Evolutionary conservation across 139 green algal species (phyloP), one percentile per base, ranked within the genome.

Genomic region (Tetradesmus lagerheimii): DNA sequence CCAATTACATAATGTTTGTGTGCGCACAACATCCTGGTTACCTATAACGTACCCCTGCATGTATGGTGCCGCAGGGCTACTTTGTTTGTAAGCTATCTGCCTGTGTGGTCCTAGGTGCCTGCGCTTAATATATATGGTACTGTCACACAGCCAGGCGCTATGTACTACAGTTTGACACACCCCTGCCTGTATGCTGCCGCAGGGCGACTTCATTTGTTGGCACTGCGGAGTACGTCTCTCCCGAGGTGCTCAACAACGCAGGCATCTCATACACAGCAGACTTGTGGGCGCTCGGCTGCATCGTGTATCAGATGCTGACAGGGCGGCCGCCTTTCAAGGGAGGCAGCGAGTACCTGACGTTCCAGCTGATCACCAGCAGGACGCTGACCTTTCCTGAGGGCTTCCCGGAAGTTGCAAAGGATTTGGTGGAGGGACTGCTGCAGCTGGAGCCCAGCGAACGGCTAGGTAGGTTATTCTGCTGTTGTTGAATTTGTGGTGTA

Each of bases 191-290:
- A n/a, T 38, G 18, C 34, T 31, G 37, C 31, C 75, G 64, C 89
- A 85, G 93, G 38, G 91, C 91, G 5, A 95, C 94, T 1, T 97
- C 95, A 0, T 96, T 99, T 80, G 97, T 98, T 29, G 97, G 97
- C 41, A 99, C 97, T 18, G 97, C 97, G 6, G 97, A 99, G 88
- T 99, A 98, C 82, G 92, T 98, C 9, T 94, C 95, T 12, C 96
- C 96, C 5, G 96, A 98, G 90, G 91, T 97, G n/a, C 92, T 98
- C 25, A 83, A 92, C 81, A 98, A 97, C 89, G 20, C 89, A 38
- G 57, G 85, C 35, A 83, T 98, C 23, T 94, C 71, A 29, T 96
- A 92, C 74, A 93, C 95, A 0, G 89, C 93, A 1, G 97, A 99
- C 89, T 88, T 99, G 71, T 99, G 97, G 96, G 93, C 95, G 0